A percentile compares a stretch with the other conserved stretches of the same genome.
Conservation (phyloP, 371 early-diverging fungal genomes). For the Batkoa obscura region DNA sequence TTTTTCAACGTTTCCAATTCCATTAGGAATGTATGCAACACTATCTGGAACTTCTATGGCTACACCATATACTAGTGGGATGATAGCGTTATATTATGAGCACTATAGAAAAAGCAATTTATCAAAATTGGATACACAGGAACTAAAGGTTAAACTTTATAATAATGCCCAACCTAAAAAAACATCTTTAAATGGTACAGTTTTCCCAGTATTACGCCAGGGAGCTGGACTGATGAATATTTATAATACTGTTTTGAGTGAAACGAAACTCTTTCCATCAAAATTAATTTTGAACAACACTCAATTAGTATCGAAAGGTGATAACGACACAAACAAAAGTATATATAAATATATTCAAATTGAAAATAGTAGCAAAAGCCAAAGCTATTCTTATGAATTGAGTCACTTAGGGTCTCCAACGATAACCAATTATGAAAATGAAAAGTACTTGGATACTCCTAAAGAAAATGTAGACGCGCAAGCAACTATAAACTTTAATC, state of each 20-base stretch:
- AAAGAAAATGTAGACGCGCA: constrained; percentile 9
- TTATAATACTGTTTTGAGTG: constrained; percentile 27
- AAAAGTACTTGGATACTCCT: no score
- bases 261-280: constrained; percentile 31
- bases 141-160: constrained; percentile 16
- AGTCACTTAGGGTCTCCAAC: no score
- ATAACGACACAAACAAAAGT: no score
- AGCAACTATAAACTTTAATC: constrained; percentile 16
- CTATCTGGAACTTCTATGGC: constrained; percentile 53
- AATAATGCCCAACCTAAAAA: constrained; percentile 25
- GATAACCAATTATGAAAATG: no score
- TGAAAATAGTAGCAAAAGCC: no score
- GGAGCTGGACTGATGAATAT: constrained; percentile 57
- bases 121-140: constrained; percentile 9
- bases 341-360: no score
- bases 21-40: constrained; percentile 25
- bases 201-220: constrained; percentile 24
- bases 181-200: constrained; percentile 12
- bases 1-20: constrained; percentile 40
- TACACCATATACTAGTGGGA: constrained; percentile 48
- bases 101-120: constrained; percentile 10
- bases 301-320: background rate
- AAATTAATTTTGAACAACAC: constrained; percentile 40
- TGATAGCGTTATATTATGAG: constrained; percentile 35
- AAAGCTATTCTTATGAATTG: no score